Conservation (phyloP, 2,329 filamentous ascomycete genomes). For the Thielaviopsis populi region DNA sequence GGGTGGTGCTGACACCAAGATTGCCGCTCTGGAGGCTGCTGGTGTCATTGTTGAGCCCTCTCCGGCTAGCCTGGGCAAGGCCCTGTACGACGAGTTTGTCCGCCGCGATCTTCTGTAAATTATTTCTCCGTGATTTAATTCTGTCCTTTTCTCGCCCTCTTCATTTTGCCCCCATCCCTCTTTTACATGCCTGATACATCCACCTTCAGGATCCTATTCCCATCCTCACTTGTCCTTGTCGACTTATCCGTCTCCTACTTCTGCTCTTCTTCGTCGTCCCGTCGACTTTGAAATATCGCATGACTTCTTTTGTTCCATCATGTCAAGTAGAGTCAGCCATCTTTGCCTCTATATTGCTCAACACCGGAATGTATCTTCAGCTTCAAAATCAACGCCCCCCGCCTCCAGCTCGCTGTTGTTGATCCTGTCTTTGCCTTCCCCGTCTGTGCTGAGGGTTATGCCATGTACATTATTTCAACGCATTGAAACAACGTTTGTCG, state of each 20-base stretch:
- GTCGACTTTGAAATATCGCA: neutral
- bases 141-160: neutral
- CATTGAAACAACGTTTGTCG: neutral
- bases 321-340: neutral
- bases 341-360: neutral
- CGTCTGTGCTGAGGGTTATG: neutral
- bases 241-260: too few species aligned
- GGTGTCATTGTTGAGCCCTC: slow-evolving; percentile 95
- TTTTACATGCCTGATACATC: neutral
- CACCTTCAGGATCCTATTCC: neutral
- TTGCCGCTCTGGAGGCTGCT: slow-evolving; percentile 78
- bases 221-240: neutral
- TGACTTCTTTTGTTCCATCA: neutral
- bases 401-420: neutral
- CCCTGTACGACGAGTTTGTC: slow-evolving; percentile 88
- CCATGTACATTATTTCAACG: slow-evolving; percentile 2
- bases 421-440: too few species aligned
- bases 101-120: slow-evolving; percentile 82
- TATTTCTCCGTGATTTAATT: slow-evolving; percentile 12
- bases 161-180: neutral
- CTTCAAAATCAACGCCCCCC: neutral
- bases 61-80: slow-evolving; percentile 82
- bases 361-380: neutral
- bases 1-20: slow-evolving; percentile 97
- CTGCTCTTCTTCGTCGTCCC: neutral